A percentile compares a stretch with the other conserved stretches of the same genome.
Evolutionary conservation across 1,284 basidiomycete species (phyloP).

Genomic region (Meira nashicola): DNA sequence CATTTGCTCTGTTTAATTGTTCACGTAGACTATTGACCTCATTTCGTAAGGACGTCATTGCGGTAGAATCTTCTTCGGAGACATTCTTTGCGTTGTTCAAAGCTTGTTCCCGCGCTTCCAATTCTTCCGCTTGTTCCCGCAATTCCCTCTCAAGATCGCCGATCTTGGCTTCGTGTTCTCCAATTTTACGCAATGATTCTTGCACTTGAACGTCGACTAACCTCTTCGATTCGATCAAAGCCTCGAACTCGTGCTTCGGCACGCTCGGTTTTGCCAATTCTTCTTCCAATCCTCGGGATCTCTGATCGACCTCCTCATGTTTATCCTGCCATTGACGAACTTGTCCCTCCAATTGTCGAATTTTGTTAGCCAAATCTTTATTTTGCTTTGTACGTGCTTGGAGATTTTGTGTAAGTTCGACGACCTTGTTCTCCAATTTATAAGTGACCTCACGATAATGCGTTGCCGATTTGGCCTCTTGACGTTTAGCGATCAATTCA

Average conservation of each 20-base stretch:
- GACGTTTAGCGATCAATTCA: constrained; percentile 74
- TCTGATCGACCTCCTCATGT: constrained; percentile 80
- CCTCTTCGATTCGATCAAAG: constrained; percentile 69
- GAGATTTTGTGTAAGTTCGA: constrained; percentile 93
- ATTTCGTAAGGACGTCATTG: constrained; percentile 80
- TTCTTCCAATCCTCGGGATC: constrained; percentile 68
- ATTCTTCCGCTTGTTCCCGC: constrained; percentile 66
- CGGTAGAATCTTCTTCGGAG: constrained; percentile 69
- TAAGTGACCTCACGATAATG: constrained; percentile 99
- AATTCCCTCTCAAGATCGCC: constrained; percentile 68
- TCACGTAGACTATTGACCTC: constrained; percentile 88
- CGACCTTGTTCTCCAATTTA: constrained; percentile 96
- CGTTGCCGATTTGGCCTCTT: constrained; percentile 90
- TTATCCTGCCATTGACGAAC: constrained; percentile 76
- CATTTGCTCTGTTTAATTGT: constrained; percentile 88
- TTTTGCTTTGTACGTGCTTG: constrained; percentile 89
- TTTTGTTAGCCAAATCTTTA: constrained; percentile 72
- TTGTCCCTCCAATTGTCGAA: constrained; percentile 76
- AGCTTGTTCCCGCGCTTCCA: constrained; percentile 65
- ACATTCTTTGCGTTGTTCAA: constrained; percentile 42
- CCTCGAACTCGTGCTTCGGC: constrained; percentile 70
- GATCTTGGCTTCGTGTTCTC: constrained; percentile 80
- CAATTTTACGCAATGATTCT: constrained; percentile 68
- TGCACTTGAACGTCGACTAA: constrained; percentile 78
- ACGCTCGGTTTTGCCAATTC: constrained; percentile 70